Evolutionary conservation across 1,284 basidiomycete genomes (phyloP).

Genomic region (Earliella scabrosa): DNA sequence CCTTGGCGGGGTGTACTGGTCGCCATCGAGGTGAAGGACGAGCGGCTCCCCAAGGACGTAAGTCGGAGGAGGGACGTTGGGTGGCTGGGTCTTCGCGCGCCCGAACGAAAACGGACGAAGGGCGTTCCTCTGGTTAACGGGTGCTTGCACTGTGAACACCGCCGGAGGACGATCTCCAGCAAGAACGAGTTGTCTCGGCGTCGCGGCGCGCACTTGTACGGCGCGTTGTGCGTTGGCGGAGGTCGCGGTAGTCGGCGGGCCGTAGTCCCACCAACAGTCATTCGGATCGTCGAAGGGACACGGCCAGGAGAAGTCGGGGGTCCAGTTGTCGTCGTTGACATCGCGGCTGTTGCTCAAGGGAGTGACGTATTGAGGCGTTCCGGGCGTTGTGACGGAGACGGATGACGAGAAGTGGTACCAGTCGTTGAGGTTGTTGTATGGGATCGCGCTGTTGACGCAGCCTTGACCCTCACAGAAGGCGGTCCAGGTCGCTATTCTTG

Average conservation of each 20-base stretch:
- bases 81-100: slow-evolving; percentile 1
- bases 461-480: background rate
- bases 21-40: slow-evolving; percentile 2
- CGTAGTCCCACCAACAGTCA: slow-evolving; percentile 14
- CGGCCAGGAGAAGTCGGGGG: slow-evolving; percentile 6
- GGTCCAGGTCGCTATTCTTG: slow-evolving; percentile 7
- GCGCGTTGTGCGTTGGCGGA: background rate
- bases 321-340: slow-evolving; percentile 7
- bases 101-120: background rate
- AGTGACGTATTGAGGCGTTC: background rate
- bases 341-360: background rate
- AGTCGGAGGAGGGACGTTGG: slow-evolving; percentile 4
- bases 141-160: background rate
- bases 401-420: slow-evolving; percentile 10
- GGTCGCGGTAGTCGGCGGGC: background rate
- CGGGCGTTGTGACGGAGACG: slow-evolving; percentile 3
- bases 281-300: slow-evolving; percentile 6
- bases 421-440: slow-evolving; percentile 13
- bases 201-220: background rate
- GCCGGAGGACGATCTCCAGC: background rate
- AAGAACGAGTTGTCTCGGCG: background rate
- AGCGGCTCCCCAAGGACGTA: slow-evolving; percentile 8
- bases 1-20: background rate
- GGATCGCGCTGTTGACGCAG: slow-evolving; percentile 7
- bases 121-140: background rate